Evolutionary conservation across 1,284 basidiomycete genomes (phyloP).

Genomic region (Puccinia brachypodii): DNA sequence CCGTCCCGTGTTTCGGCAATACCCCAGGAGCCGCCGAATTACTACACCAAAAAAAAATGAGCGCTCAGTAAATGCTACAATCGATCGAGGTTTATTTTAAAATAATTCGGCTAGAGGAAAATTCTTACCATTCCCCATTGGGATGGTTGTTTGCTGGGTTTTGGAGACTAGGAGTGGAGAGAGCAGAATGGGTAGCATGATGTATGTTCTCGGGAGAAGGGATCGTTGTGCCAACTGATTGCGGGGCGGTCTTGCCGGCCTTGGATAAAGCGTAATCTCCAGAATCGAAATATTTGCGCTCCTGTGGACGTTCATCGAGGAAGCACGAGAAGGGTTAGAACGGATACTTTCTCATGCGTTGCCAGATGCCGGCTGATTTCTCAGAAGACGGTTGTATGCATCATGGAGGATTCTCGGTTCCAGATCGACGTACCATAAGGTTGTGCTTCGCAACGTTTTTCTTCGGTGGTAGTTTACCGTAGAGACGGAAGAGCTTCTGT

Average conservation of each 20-base stretch:
- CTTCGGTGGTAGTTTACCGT: constrained; percentile 88
- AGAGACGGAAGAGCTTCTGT: constrained; percentile 88
- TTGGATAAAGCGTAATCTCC: constrained; percentile 95
- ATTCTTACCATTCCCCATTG: constrained; percentile 7
- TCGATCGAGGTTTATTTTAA: background rate
- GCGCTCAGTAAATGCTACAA: background rate
- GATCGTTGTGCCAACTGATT: constrained; percentile 85
- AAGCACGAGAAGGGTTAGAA: background rate
- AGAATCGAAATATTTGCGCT: constrained; percentile 97
- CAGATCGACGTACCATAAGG: constrained; percentile 71
- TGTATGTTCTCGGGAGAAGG: constrained; percentile 74
- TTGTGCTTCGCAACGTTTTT: constrained; percentile 91
- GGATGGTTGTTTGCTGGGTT: background rate
- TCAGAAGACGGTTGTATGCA: constrained; percentile 14
- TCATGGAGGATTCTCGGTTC: constrained; percentile 1
- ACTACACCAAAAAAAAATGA: constrained; percentile 10
- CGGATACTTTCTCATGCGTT: background rate
- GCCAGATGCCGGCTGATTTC: constrained; percentile 23
- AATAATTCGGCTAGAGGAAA: background rate
- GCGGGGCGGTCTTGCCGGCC: constrained; percentile 83
- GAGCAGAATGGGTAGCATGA: constrained; percentile 54
- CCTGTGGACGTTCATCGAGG: constrained; percentile 61
- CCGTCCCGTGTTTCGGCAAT: constrained; percentile 12
- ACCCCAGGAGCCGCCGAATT: background rate
- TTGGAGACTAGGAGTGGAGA: background rate